Conservation (phyloP, 2,329 filamentous ascomycete genomes). For the Polychaeton citri region DNA sequence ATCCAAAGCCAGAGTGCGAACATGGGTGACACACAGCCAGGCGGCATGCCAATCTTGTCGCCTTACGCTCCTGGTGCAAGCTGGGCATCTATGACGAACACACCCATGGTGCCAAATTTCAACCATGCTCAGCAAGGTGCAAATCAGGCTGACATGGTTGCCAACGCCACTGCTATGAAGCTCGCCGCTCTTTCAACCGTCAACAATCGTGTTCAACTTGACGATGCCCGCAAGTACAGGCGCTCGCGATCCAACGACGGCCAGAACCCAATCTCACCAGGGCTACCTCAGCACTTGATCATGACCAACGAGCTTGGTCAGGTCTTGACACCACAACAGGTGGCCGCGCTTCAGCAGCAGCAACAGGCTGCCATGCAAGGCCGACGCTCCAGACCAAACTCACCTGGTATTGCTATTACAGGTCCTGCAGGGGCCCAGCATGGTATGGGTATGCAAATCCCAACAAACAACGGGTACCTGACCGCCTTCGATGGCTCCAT, state of each 20-base stretch:
- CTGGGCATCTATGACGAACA: slow-evolving; percentile 98
- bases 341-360: slow-evolving; percentile 47
- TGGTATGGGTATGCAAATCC: slow-evolving; percentile 62
- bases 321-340: slow-evolving; percentile 52
- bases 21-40: slow-evolving; percentile 47
- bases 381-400: slow-evolving; percentile 74
- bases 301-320: slow-evolving; percentile 95
- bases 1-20: slow-evolving; percentile 76
- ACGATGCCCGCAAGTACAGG: slow-evolving; percentile 93
- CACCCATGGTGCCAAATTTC: slow-evolving; percentile 86
- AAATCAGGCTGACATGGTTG: slow-evolving; percentile 90
- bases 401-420: slow-evolving; percentile 76
- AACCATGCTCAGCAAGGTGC: slow-evolving; percentile 39
- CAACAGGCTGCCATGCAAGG: slow-evolving; percentile 71
- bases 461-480: slow-evolving; percentile 89
- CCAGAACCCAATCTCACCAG: slow-evolving; percentile 50
- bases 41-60: slow-evolving; percentile 74
- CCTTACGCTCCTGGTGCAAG: slow-evolving; percentile 75
- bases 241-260: slow-evolving; percentile 81
- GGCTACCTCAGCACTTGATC: slow-evolving; percentile 54
- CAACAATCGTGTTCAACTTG: slow-evolving; percentile 92
- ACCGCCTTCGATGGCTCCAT: slow-evolving; percentile 64
- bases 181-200: slow-evolving; percentile 91
- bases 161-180: slow-evolving; percentile 98
- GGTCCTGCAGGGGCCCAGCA: slow-evolving; percentile 35